phyloP scores from a whole-genome alignment of 371 early-diverging fungal species.

The Mucor ambiguus region DNA sequence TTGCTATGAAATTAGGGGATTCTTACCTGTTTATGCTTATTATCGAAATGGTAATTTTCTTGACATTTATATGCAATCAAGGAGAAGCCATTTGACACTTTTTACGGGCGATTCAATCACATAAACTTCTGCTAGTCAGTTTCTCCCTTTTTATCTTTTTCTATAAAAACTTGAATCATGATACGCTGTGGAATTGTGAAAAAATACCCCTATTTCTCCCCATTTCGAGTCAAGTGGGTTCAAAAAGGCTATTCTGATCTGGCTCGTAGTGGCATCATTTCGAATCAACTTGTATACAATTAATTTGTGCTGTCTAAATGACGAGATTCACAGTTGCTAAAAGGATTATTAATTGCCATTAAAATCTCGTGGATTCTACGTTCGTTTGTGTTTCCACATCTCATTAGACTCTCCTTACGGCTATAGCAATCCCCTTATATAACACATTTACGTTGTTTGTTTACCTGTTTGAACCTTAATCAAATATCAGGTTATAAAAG shows the following conservation, averaged over 20 bases:
- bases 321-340: slow-evolving; percentile 5
- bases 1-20: neutral
- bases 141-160: neutral
- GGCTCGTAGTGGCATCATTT: neutral
- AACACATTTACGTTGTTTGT: neutral
- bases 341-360: neutral
- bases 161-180: neutral
- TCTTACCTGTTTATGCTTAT: neutral
- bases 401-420: neutral
- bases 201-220: neutral
- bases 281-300: neutral
- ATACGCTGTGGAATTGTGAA: neutral
- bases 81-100: neutral
- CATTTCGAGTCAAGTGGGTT: neutral
- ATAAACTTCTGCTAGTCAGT: neutral
- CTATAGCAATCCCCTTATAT: neutral
- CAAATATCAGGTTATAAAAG: neutral
- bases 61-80: neutral
- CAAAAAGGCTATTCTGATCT: neutral
- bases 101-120: neutral
- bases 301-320: slow-evolving; percentile 3
- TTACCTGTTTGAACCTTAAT: slow-evolving; percentile 1
- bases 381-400: slow-evolving; percentile 2
- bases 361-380: slow-evolving; percentile 3
- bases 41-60: neutral